These are phyloP conservation scores for Aspergillus alliaceus DNA, from an alignment of 2,329 filamentous ascomycete genomes.

Conservation along the genomic window DNA sequence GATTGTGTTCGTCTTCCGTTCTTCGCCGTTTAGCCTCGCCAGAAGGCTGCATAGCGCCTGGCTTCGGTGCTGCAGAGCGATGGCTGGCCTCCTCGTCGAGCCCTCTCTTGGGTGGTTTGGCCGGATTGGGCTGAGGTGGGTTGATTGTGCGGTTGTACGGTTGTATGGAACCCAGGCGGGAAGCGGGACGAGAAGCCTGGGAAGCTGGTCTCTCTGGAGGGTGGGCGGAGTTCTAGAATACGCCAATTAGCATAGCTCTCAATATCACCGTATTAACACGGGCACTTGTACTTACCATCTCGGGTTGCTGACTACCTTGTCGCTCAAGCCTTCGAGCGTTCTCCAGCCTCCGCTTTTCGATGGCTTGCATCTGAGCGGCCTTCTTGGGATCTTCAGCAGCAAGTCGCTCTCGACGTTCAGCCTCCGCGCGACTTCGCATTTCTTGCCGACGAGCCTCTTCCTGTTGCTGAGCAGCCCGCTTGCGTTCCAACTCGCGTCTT, in stretches of 20 bases:
- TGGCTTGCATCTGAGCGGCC: conserved; percentile 61
- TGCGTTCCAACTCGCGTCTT: conserved; percentile 78
- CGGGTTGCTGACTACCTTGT: conserved; percentile 44
- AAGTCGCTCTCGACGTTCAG: conserved; percentile 48
- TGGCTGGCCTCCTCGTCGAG: conserved; percentile 62
- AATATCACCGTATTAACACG: neutral
- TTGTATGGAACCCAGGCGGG: conserved; percentile 48
- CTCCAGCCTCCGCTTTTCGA: conserved; percentile 53
- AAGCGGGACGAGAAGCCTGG: conserved; percentile 50
- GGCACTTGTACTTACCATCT: conserved; percentile 33
- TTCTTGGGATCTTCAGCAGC: conserved; percentile 64
- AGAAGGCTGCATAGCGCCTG: conserved; percentile 59
- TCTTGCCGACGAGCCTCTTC: conserved; percentile 64
- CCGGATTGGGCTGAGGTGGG: conserved; percentile 64
- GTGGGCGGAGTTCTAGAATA: conserved; percentile 21
- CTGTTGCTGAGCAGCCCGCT: conserved; percentile 60
- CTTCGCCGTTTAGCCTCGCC: conserved; percentile 76
- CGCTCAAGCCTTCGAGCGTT: conserved; percentile 47
- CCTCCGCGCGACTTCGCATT: conserved; percentile 61
- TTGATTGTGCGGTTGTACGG: conserved; percentile 63
- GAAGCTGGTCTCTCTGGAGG: conserved; percentile 31
- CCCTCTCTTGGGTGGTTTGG: conserved; percentile 72
- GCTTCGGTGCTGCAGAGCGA: conserved; percentile 39
- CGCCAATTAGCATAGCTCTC: conserved; percentile 4
- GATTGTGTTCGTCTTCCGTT: conserved; percentile 70